phyloP scores from a whole-genome alignment of 2,329 filamentous ascomycete genomes.

The Scedosporium dehoogii region DNA sequence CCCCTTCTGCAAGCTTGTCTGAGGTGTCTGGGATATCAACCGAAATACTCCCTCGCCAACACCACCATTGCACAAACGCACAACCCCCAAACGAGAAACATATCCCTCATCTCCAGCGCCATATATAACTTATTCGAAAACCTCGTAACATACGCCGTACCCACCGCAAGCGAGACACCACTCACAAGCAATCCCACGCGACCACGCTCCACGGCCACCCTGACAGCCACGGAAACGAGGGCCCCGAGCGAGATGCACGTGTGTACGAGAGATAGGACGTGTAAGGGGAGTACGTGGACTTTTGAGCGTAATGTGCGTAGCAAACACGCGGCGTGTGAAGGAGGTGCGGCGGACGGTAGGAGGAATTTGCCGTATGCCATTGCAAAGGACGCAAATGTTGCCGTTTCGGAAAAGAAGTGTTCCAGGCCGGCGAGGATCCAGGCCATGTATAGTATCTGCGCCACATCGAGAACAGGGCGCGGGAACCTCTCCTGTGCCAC shows the following conservation, averaged over 20 bases:
- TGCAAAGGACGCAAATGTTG: not conserved
- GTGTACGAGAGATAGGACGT: not conserved
- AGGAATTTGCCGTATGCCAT: not conserved
- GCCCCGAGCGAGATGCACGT: not conserved
- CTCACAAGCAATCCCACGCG: not conserved
- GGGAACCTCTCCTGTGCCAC: not conserved
- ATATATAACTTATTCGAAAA: constrained; percentile 1
- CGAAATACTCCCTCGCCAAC: not conserved
- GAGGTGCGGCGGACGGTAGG: not conserved
- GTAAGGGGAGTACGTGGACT: not conserved
- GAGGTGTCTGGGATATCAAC: too few relatives aligned
- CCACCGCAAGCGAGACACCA: not conserved
- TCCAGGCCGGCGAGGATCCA: not conserved
- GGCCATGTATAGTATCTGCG: not conserved
- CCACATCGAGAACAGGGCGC: not conserved
- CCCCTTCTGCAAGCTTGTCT: too few relatives aligned
- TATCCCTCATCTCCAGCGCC: not conserved
- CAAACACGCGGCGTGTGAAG: not conserved
- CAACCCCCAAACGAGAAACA: not conserved
- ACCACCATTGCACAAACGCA: not conserved
- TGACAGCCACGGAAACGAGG: not conserved
- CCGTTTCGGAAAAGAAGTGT: not conserved
- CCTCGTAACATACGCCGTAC: not conserved
- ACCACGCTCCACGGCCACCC: not conserved
- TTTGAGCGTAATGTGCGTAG: not conserved